Conservation (phyloP, 2,329 filamentous ascomycete species). For the Pseudogymnoascus sp. region DNA sequence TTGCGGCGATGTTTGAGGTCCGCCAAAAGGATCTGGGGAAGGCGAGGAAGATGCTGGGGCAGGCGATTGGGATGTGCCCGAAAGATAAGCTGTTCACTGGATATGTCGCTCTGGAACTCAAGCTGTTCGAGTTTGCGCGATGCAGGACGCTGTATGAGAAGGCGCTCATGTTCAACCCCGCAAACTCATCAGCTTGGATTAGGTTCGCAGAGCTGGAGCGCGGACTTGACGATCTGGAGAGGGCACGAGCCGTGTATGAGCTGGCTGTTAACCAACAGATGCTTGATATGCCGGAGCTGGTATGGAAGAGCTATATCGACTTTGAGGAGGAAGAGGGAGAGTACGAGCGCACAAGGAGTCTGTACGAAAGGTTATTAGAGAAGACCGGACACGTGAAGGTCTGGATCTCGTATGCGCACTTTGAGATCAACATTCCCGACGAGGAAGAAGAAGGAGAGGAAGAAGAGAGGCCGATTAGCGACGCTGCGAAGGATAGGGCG, state of each 20-base stretch:
- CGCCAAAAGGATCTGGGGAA: conserved; percentile 72
- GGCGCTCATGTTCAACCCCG: conserved; percentile 82
- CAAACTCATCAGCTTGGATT: conserved; percentile 92
- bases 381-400: conserved; percentile 99
- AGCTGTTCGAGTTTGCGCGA: conserved; percentile 86
- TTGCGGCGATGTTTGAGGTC: conserved; percentile 89
- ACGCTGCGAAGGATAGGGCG: conserved; percentile 74
- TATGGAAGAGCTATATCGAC: conserved; percentile 98
- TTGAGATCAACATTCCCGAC: conserved; percentile 90
- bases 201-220: conserved; percentile 90
- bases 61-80: conserved; percentile 85
- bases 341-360: conserved; percentile 67
- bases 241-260: conserved; percentile 85
- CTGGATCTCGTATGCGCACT: conserved; percentile 98
- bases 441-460: conserved; percentile 46
- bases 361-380: conserved; percentile 84
- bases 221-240: conserved; percentile 80
- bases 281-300: conserved; percentile 92
- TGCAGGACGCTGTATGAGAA: conserved; percentile 91
- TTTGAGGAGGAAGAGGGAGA: conserved; percentile 95
- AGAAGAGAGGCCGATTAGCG: conserved; percentile 59
- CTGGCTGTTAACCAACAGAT: conserved; percentile 72
- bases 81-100: conserved; percentile 93
- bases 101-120: conserved; percentile 87
- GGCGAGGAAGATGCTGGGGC: conserved; percentile 81